Conservation (phyloP, 129 eudicot genomes). For the Pulicaria dysenterica region DNA sequence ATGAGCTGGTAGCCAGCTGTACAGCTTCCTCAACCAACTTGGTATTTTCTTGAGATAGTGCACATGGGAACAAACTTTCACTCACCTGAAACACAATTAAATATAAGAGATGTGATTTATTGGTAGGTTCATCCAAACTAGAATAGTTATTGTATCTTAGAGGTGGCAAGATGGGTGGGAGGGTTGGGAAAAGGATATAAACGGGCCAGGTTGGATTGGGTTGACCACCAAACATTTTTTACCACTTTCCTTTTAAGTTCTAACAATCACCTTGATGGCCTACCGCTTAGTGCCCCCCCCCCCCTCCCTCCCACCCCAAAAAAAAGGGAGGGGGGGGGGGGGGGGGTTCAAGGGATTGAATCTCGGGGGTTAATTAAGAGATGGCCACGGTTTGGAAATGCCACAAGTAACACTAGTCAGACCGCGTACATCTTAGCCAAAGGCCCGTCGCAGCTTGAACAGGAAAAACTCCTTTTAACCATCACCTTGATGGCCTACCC, state of each 20-base stretch:
- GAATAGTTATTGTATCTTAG: neutral
- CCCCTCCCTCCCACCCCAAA: no score
- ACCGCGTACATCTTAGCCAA: no score
- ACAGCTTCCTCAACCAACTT: conserved; percentile 86
- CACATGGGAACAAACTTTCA: conserved; percentile 89
- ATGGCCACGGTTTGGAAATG: no score
- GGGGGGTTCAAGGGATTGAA: no score
- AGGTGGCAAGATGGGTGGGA: conserved; percentile 3
- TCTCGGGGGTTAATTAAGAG: neutral
- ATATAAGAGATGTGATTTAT: conserved; percentile 11
- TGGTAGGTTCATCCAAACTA: conserved; percentile 19
- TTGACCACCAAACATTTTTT: neutral
- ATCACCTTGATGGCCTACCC: no score
- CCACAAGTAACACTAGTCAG: no score
- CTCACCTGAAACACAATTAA: conserved; percentile 62
- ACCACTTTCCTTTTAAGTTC: no score
- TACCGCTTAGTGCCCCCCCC: no score
- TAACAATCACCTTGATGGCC: no score
- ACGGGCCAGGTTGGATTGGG: neutral
- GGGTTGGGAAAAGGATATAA: neutral
- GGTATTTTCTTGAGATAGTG: conserved; percentile 63
- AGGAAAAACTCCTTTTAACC: no score
- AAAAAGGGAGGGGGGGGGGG: no score
- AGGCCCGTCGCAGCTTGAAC: no score
- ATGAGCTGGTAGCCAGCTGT: conserved; percentile 69